Base-by-base conservation (phyloP, 352 stramenopile species). In the Pythium brachiatum region DNA sequence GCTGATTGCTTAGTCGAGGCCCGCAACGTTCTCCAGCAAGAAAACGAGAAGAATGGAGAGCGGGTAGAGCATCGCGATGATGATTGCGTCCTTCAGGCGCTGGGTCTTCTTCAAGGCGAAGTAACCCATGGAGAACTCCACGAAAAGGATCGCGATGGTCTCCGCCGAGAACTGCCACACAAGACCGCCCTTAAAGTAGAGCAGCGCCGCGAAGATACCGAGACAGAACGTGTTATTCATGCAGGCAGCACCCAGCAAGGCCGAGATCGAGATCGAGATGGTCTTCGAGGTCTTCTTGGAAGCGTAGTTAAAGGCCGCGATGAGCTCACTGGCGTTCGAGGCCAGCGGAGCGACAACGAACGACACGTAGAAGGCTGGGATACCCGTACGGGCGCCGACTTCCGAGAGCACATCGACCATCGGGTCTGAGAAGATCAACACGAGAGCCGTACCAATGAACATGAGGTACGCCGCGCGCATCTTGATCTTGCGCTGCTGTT, bases 141-240 rank as follows among this genome's bases (percentile, higher is more conserved):
- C 96, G 57, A 98, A 83, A 34, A 99, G 76, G 69, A 99, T 99
- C 50, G 94, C 72, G 54, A 98, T 88, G 11, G 96, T 99, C 77
- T 99, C 97, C 25, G 97, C 96, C 56, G 90, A 98, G 75, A 98
- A 99, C 73, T 99, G 76, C 97, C 97, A 99, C 52, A 97, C 93
- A 23, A 99, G 80, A 6, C 86, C 82, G 39, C 77, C 73, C 74
- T 97, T 94, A 66, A 98, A 97, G 64, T 91, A 98, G 72, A 99
- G 97, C 41, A 99, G 84, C 60, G 90, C 86, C 65, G 98, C 96
- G 64, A 99, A 99, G 68, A 99, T 98, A 32, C 90, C 96, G 20
- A 99, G 83, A 68, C 94, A 98, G 72, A 99, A 98, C n/a, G 97
- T 99, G 81, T 99, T 99, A 86, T 99, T 99, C 96, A 99, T 99